Base-by-base conservation (phyloP, 2,329 filamentous ascomycete species). In the Aspergillus fijiensis region DNA sequence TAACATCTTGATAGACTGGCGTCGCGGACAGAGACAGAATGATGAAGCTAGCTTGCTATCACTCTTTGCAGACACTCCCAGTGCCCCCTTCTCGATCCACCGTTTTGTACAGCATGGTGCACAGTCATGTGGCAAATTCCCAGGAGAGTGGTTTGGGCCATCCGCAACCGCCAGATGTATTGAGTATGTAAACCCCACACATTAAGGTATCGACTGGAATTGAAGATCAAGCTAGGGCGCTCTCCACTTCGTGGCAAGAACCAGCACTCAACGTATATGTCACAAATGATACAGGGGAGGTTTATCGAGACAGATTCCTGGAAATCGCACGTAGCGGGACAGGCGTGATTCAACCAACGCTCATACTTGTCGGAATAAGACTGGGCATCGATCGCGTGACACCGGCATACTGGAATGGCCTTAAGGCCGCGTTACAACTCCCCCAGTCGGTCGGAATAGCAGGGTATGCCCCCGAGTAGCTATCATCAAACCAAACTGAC, bases 91-190 rank as follows among this genome's bases (percentile, higher is more conserved):
- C 73, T 98, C 94, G 1, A 92, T 99, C 67, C 95, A 99, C 71
- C 91, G 89, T 63, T 99, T 99, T 70, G 95, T 99, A 39, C 83
- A 88, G 56, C 90, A 96, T 68, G 95, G 95, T 19, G 92, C 92
- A 25, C 82, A 85, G 39, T 89, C 89, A 2, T 99, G 95, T 75
- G 93, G 92, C 4, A 98, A 96, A 76, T 91, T 96, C 70, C 95
- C 95, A 0, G 95, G 95, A 42, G 92, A 98, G 77, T 99, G 95
- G 95, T 99, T 99, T 77, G 95, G 95, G 0, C 95, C 95, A n/a
- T 97, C 92, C 19, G 95, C 95, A 6, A 96, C 95, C 10, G 93
- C 95, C 51, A 87, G 89, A 59, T 98, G 95, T 75, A 97, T 99
- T 66, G 89, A 95, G 92, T 96, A 80, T 74, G 89, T 77, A 35